These are phyloP conservation scores for Acanthamoeba castellanii DNA, from an alignment of 208 protist species.

Conservation along the genomic window DNA sequence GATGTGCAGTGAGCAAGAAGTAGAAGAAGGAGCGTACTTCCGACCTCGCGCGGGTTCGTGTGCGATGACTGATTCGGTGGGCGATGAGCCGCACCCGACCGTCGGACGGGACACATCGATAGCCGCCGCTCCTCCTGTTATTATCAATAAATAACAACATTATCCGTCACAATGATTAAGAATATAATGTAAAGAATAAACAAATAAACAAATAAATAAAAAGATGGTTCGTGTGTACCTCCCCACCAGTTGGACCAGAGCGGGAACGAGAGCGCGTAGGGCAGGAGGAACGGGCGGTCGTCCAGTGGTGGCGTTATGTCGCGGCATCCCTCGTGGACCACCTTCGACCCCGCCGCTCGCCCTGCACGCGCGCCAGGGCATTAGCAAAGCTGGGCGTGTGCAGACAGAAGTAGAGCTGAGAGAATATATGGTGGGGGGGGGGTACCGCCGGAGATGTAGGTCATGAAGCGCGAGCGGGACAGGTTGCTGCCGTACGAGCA, in stretches of 20 bases:
- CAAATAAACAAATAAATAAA: too few species aligned
- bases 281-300: background rate
- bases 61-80: background rate
- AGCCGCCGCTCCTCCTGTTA: background rate
- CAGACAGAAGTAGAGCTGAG: background rate
- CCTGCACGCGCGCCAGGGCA: background rate
- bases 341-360: background rate
- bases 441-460: constrained; percentile 1
- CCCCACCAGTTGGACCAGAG: background rate
- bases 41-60: background rate
- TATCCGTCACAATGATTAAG: too few species aligned
- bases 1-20: background rate
- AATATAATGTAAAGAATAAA: too few species aligned
- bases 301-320: background rate
- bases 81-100: background rate
- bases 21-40: too few species aligned
- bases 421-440: background rate
- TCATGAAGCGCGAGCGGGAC: background rate
- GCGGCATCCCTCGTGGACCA: background rate
- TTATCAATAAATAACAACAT: background rate
- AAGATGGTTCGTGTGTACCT: background rate
- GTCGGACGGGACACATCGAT: background rate
- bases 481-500: constrained; percentile 5
- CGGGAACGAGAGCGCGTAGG: background rate
- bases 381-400: background rate